Evolutionary conservation across 2,329 filamentous ascomycete species (phyloP).

Genomic region (Colletotrichum brevisporum): DNA sequence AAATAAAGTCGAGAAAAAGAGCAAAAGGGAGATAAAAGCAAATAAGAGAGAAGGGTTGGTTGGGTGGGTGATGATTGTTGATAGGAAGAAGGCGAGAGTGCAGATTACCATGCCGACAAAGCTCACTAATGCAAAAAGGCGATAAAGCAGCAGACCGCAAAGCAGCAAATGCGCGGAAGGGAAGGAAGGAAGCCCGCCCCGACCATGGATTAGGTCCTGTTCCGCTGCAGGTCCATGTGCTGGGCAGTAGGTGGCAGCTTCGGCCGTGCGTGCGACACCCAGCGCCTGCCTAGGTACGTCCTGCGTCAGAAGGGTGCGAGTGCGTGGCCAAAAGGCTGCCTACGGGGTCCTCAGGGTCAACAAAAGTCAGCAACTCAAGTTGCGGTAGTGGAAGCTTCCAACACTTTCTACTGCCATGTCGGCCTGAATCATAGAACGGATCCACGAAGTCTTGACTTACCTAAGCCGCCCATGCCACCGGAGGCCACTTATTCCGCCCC

Average conservation of each 20-base stretch:
- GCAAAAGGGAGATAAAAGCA: no score
- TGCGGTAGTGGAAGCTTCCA: slow-evolving; percentile 41
- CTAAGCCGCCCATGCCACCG: slow-evolving; percentile 36
- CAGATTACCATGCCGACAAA: slow-evolving; percentile 29
- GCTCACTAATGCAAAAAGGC: slow-evolving; percentile 39
- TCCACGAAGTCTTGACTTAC: slow-evolving; percentile 30
- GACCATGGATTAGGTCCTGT: no score
- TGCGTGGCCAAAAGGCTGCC: slow-evolving; percentile 38
- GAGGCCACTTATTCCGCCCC: slow-evolving; percentile 42
- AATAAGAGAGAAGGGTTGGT: no score
- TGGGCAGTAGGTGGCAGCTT: not conserved
- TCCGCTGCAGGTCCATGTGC: no score
- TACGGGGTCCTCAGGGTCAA: slow-evolving; percentile 38
- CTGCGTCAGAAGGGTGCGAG: not conserved
- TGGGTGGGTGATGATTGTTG: not conserved
- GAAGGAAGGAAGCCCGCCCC: not conserved
- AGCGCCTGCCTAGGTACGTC: slow-evolving; percentile 5
- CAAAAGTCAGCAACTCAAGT: slow-evolving; percentile 1
- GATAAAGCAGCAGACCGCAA: slow-evolving; percentile 29
- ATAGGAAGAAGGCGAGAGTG: not conserved
- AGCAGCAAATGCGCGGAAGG: slow-evolving; percentile 5
- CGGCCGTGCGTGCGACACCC: slow-evolving; percentile 27
- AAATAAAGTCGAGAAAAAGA: no score
- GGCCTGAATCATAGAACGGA: slow-evolving; percentile 38
- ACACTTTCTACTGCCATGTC: slow-evolving; percentile 39